Conservation (phyloP, 2,329 filamentous ascomycete genomes). For the Peltaster fructicola region DNA sequence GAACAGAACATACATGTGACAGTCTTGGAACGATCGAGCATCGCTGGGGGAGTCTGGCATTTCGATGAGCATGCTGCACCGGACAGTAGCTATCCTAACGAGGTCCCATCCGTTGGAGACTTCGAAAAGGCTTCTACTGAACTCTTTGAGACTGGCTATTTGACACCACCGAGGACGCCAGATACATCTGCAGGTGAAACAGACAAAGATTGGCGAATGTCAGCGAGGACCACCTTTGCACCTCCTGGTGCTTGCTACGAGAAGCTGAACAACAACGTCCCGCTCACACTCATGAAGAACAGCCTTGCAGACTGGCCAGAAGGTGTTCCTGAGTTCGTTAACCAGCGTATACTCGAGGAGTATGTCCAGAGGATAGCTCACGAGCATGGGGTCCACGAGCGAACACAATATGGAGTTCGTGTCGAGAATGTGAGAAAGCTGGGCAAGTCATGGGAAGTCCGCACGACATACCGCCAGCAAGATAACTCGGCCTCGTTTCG, state of each 20-base stretch:
- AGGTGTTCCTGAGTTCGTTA: conserved; percentile 41
- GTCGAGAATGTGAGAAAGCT: conserved; percentile 36
- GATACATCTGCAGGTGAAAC: conserved; percentile 1
- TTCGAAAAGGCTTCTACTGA: conserved; percentile 6
- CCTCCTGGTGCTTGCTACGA: conserved; percentile 38
- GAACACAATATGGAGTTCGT: conserved; percentile 40
- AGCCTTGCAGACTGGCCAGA: conserved; percentile 38
- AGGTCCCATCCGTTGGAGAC: conserved; percentile 20
- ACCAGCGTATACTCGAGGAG: conserved; percentile 36
- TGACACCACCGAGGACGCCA: conserved; percentile 1
- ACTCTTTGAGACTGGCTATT: conserved; percentile 1
- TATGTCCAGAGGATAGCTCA: conserved; percentile 45
- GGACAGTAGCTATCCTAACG: conserved; percentile 30
- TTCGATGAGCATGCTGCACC: conserved; percentile 32
- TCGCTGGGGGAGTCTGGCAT: conserved; percentile 40
- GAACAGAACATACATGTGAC: conserved; percentile 30
- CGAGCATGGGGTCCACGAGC: conserved; percentile 30
- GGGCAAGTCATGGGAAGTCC: conserved; percentile 32
- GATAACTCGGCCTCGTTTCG: conserved; percentile 1
- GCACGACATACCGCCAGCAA: conserved; percentile 28
- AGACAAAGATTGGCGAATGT: neutral
- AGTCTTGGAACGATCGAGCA: conserved; percentile 35
- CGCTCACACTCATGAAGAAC: conserved; percentile 32
- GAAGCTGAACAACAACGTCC: conserved; percentile 36
- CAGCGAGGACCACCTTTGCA: conserved; percentile 16